Evolutionary conservation across 306 rosid genomes (phyloP), one percentile per base, ranked within the genome.

Genomic region (Crotalaria pallida): DNA sequence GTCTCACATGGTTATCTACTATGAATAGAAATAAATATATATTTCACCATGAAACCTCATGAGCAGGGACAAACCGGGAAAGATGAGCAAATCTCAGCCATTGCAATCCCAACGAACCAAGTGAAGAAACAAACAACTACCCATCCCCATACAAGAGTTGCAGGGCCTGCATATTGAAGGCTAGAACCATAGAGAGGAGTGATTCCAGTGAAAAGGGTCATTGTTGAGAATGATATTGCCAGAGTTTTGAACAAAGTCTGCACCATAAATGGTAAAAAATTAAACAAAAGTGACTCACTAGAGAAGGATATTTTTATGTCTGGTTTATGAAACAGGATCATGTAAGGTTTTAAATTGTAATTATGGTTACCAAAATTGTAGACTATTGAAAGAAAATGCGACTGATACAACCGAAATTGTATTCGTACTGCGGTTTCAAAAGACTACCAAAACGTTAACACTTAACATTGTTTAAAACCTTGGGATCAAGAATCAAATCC

Each of bases 141-240:
- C 97, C 97, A 91, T 1, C 96, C 97, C 97, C 97, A 91, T 0
- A 91, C 93, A 65, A 91, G 93, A 72, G 83, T 50, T 67, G 97
- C 96, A 58, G 97, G 97, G 31, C 97, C 97, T 43, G 86, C 91
- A 77, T 91, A 91, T 12, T 58, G 84, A 64, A 91, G 89, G 69
- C 96, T 91, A 19, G 93, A 82, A 56, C 96, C 97, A 79, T 83
- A 91, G 19, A 91, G 80, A 26, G 97, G 97, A 58, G 97, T 91
- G n/a, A 91, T 91, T 74, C 97, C 97, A n/a, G 93, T 88, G 86
- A 91, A 91, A 62, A 91, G 89, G 10, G 93, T 85, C 96, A 91
- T 88, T 3, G 93, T 87, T 26, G 97, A 91, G 67, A 91, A 91
- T 33, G 93, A 84, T 76, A 91, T 88, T n/a, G 97, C 96, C 43